A percentile compares a stretch with the other conserved stretches of the same genome.
Conservation (phyloP, 139 green algal species). For the Pleodorina starrii region DNA sequence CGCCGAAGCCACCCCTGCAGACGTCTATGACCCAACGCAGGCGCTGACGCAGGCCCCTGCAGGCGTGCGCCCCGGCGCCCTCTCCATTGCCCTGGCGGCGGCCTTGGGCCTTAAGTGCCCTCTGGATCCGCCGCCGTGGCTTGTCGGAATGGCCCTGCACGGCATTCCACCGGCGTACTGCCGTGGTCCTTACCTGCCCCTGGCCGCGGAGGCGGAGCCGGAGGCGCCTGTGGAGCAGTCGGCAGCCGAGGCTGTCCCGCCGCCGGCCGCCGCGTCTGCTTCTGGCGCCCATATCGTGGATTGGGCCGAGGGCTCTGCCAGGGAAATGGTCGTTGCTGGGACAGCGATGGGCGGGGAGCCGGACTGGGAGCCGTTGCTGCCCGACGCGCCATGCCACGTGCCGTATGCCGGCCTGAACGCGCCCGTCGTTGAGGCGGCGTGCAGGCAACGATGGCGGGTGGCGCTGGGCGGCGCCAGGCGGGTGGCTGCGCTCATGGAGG, state of each 20-base stretch:
- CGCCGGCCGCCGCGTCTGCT: too few species aligned
- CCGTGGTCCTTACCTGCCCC: neutral
- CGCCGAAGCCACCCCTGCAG: neutral
- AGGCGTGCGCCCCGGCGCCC: neutral
- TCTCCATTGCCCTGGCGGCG: neutral
- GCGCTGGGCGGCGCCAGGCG: neutral
- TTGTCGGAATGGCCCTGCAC: neutral
- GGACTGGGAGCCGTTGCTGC: slow-evolving; percentile 21
- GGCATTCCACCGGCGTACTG: slow-evolving; percentile 18
- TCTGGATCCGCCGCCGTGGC: slow-evolving; percentile 24
- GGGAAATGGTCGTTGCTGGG: too few species aligned
- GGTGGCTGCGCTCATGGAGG: neutral
- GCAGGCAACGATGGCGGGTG: neutral
- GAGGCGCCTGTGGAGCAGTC: too few species aligned
- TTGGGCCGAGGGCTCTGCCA: too few species aligned
- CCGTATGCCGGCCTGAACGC: neutral
- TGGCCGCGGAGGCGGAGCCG: too few species aligned
- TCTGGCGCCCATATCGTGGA: too few species aligned
- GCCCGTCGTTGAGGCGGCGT: neutral
- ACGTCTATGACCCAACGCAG: too few species aligned
- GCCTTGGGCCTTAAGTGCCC: neutral
- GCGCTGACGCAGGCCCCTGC: neutral
- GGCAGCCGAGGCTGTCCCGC: too few species aligned
- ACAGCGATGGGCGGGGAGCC: too few species aligned
- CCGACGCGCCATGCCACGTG: neutral